A percentile compares a stretch with the other conserved stretches of the same genome.
These are phyloP conservation scores for Fusarium sp. DNA, from an alignment of 2,329 filamentous ascomycete genomes.

Conservation along the genomic window DNA sequence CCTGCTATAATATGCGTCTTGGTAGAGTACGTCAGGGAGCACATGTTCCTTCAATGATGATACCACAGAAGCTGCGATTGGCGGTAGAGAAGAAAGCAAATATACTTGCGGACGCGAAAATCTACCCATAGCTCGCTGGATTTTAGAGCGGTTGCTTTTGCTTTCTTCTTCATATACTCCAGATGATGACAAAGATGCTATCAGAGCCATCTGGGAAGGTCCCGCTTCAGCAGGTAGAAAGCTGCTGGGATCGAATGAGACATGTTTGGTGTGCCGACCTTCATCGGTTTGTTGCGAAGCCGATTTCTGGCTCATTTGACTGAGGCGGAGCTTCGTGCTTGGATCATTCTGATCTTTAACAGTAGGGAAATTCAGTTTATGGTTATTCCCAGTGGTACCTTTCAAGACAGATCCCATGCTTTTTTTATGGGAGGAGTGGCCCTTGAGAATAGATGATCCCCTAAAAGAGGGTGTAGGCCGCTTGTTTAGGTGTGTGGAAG, in stretches of 20 bases:
- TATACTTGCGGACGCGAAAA: slow-evolving; percentile 28
- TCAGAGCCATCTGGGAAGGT: slow-evolving; percentile 15
- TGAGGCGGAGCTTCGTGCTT: slow-evolving; percentile 71
- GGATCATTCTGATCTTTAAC: slow-evolving; percentile 81
- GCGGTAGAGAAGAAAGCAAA: slow-evolving; percentile 46
- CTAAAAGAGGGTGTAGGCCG: slow-evolving; percentile 3
- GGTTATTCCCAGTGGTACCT: slow-evolving; percentile 49
- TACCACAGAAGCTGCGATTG: slow-evolving; percentile 43
- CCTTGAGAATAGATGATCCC: slow-evolving; percentile 8
- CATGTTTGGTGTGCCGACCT: slow-evolving; percentile 38
- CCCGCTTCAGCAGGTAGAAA: slow-evolving; percentile 11
- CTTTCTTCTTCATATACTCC: slow-evolving; percentile 9
- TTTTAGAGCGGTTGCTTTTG: slow-evolving; percentile 15
- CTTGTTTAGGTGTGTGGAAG: slow-evolving; percentile 9
- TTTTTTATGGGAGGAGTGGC: slow-evolving; percentile 4
- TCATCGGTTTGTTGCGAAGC: slow-evolving; percentile 63
- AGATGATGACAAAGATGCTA: slow-evolving; percentile 33
- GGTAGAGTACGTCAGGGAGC: slow-evolving; percentile 79
- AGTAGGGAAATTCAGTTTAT: slow-evolving; percentile 73
- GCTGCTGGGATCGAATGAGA: slow-evolving; percentile 38
- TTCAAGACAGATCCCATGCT: slow-evolving; percentile 1
- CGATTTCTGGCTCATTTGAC: slow-evolving; percentile 66
- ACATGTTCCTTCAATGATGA: slow-evolving; percentile 42
- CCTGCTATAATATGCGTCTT: slow-evolving; percentile 86
- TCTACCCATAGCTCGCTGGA: slow-evolving; percentile 29